Conservation (phyloP, 2,329 filamentous ascomycete genomes). For the Amphichorda felina region DNA sequence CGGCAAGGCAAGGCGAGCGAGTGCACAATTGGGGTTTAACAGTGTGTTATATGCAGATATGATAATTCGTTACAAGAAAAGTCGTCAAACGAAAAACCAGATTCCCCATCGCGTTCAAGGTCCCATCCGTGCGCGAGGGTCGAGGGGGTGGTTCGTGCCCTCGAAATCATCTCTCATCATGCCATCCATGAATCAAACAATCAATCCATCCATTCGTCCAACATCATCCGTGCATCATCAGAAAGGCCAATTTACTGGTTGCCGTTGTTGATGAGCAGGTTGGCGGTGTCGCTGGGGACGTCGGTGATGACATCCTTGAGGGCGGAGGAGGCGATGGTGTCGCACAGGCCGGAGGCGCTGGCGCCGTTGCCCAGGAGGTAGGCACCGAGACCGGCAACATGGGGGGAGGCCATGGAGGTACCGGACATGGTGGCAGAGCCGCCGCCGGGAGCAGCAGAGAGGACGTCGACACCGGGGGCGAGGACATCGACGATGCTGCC, state of each 20-base stretch:
- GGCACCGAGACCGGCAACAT: constrained; percentile 27
- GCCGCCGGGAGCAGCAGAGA: constrained; percentile 34
- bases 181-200: too few species aligned
- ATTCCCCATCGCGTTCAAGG: too few species aligned
- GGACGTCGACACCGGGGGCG: constrained; percentile 33
- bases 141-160: too few species aligned
- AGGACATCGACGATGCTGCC: constrained; percentile 36
- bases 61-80: too few species aligned
- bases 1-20: too few species aligned
- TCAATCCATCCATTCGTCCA: too few species aligned
- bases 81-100: too few species aligned
- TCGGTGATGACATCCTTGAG: constrained; percentile 22
- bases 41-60: too few species aligned
- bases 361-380: constrained; percentile 30
- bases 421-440: constrained; percentile 27
- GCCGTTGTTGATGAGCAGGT: constrained; percentile 9
- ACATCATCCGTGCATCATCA: too few species aligned
- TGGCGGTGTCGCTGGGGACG: constrained; percentile 10
- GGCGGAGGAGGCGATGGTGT: constrained; percentile 10
- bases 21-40: too few species aligned
- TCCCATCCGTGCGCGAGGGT: too few species aligned
- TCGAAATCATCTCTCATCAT: too few species aligned
- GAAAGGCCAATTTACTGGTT: not conserved
- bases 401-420: constrained; percentile 31
- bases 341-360: constrained; percentile 8